phyloP scores from a whole-genome alignment of 441 rosid genomes.

The Daphne laureola region DNA sequence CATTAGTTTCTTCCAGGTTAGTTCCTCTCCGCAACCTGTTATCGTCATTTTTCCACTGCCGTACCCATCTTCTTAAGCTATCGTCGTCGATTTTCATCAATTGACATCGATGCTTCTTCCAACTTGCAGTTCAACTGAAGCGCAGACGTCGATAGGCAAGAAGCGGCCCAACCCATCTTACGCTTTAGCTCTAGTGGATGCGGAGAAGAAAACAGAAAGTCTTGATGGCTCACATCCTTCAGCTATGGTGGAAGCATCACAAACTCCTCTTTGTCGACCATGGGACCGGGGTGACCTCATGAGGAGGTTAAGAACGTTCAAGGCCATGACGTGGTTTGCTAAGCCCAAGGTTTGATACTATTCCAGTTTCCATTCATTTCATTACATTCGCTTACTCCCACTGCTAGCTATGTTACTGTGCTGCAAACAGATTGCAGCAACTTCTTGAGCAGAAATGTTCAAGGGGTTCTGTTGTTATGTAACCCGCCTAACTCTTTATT shows the following conservation, averaged over 20 bases:
- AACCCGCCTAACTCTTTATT: too few relatives aligned
- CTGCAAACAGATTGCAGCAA: too few relatives aligned
- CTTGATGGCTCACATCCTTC: constrained; percentile 21
- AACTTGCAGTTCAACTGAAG: constrained; percentile 28
- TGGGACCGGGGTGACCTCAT: constrained; percentile 92
- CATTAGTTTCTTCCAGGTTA: constrained; percentile 37
- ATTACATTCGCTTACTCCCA: too few relatives aligned
- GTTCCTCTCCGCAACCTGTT: not conserved
- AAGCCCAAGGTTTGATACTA: constrained; percentile 62
- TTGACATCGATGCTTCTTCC: not conserved
- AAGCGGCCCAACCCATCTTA: constrained; percentile 51
- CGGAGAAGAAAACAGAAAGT: constrained; percentile 21
- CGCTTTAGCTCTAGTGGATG: constrained; percentile 45
- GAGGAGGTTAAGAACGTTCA: constrained; percentile 77
- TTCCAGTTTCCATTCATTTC: too few relatives aligned
- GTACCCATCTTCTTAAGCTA: not conserved
- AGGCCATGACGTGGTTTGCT: constrained; percentile 98
- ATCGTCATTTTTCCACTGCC: not conserved
- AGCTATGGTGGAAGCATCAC: constrained; percentile 17
- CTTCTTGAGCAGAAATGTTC: too few relatives aligned
- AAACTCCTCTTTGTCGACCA: constrained; percentile 66
- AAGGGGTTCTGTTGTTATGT: too few relatives aligned
- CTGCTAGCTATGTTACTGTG: too few relatives aligned
- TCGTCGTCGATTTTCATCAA: not conserved
- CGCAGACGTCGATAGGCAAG: constrained; percentile 34